Evolutionary conservation across 2,329 filamentous ascomycete species (phyloP).

Genomic region (Trichophyton simii): DNA sequence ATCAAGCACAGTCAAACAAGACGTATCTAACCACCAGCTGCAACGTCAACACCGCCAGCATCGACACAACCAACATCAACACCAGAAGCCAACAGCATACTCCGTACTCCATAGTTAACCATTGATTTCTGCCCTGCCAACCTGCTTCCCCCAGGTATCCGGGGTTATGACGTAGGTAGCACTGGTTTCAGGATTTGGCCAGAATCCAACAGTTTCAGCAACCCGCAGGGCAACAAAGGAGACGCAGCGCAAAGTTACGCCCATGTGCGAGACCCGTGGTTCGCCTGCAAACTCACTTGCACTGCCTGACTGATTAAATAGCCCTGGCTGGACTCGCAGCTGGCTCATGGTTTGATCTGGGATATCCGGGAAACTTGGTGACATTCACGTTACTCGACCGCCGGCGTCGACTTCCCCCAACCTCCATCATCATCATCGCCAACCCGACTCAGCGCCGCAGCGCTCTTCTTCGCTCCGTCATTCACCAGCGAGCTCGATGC

Average conservation of each 20-base stretch:
- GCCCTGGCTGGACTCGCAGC: too few species aligned
- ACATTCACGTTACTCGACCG: not conserved
- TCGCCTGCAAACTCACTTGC: not conserved
- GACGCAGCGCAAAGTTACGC: not conserved
- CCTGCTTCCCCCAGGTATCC: not conserved
- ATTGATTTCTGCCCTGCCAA: too few species aligned
- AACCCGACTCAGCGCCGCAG: not conserved
- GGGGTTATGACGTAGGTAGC: not conserved
- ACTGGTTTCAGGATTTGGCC: not conserved
- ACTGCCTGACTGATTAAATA: too few species aligned
- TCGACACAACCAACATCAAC: too few species aligned
- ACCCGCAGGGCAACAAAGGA: not conserved
- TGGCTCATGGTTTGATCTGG: not conserved
- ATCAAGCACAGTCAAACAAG: too few species aligned
- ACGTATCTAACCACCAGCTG: too few species aligned
- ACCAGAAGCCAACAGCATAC: too few species aligned
- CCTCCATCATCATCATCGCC: not conserved
- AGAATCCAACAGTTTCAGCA: not conserved
- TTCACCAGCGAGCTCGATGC: not conserved
- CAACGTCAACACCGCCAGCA: too few species aligned
- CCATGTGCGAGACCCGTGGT: not conserved
- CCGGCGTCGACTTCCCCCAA: not conserved
- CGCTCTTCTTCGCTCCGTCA: not conserved
- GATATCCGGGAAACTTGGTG: not conserved
- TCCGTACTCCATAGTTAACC: too few species aligned